Base-by-base conservation (phyloP, 331 rosid species). In the Quercus tomentella region DNA sequence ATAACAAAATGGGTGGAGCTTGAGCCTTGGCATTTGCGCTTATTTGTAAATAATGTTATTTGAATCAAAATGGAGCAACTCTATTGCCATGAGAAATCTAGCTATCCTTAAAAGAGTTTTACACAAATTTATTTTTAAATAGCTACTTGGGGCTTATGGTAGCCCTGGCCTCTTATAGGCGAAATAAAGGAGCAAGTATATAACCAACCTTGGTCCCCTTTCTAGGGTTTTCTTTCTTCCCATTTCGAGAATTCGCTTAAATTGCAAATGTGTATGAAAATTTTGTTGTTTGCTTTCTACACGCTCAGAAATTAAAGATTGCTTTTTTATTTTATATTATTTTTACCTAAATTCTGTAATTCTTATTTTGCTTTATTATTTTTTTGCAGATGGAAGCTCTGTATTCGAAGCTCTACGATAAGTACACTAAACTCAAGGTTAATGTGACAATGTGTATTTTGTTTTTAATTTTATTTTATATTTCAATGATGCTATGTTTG, bases 381-480 rank as follows among this genome's bases (percentile, higher is more conserved):
- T 25, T 25, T 25, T 25, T 21, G 72, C 52, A 67, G 52, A 92
- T 93, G 94, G 97, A 90, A 82, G 77, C 88, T 67, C 91, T 95
- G 11, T 93, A 95, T 84, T 68, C 85, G 21, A 93, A 95, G 85
- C 99, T 95, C 74, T 93, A 85, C 80, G 88, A 89, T 43, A 93
- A 87, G 85, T 95, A 90, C 90, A 76, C 79, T 56, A 83, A 81
- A 75, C 85, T 95, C 71, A 95, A 93, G 99, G 99, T 92, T 33
- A 31, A 66, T 18, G 45, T 31, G 45, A 56, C 11, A 55, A 73
- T 21, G 41, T 22, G 45, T 71, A n/a, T 14, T 31, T 31, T 31
- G 5, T 67, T 56, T 8, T 25, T 25, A 70, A 60, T 66, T 30
- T 31, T 20, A 8, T 5, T 35, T 7, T 73, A 21, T 43, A 4